A percentile compares a stretch with the other conserved stretches of the same genome.
These are phyloP conservation scores for Odonthalia washingtoniensis DNA, from an alignment of 31 red algal species.

Conservation along the genomic window DNA sequence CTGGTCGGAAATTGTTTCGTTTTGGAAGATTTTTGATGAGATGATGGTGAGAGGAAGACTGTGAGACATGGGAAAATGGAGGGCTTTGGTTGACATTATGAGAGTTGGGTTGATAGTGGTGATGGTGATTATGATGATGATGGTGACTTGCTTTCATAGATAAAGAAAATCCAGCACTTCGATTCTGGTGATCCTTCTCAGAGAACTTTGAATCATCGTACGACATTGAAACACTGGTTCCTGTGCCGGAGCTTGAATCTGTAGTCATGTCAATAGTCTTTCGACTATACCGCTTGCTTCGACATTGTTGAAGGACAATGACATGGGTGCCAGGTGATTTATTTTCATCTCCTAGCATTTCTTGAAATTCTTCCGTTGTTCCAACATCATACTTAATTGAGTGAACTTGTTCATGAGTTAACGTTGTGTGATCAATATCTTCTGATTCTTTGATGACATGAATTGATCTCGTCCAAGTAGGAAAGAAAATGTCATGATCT, in stretches of 20 bases:
- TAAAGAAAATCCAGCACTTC: neutral
- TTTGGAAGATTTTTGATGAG: neutral
- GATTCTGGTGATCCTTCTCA: neutral
- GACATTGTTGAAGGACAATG: constrained; percentile 72
- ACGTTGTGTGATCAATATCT: constrained; percentile 2
- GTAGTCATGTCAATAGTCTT: constrained; percentile 22
- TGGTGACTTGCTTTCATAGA: neutral
- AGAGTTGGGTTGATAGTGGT: neutral
- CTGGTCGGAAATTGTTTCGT: neutral
- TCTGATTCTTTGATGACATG: constrained; percentile 44
- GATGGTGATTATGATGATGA: constrained; percentile 2
- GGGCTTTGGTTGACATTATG: neutral
- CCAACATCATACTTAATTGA: constrained; percentile 47
- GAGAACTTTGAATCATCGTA: neutral
- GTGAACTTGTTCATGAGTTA: constrained; percentile 10
- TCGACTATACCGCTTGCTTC: constrained; percentile 70
- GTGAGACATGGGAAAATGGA: neutral
- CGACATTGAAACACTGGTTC: neutral
- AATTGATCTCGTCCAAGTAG: constrained; percentile 69
- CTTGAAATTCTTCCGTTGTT: constrained; percentile 39
- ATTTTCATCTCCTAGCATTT: constrained; percentile 55
- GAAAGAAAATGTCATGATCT: constrained; percentile 76
- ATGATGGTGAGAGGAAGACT: neutral
- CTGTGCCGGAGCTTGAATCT: neutral
- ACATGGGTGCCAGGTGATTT: constrained; percentile 28